These are phyloP conservation scores for Postia placenta DNA, from an alignment of 768 basidiomycete genomes.

Conservation along the genomic window DNA sequence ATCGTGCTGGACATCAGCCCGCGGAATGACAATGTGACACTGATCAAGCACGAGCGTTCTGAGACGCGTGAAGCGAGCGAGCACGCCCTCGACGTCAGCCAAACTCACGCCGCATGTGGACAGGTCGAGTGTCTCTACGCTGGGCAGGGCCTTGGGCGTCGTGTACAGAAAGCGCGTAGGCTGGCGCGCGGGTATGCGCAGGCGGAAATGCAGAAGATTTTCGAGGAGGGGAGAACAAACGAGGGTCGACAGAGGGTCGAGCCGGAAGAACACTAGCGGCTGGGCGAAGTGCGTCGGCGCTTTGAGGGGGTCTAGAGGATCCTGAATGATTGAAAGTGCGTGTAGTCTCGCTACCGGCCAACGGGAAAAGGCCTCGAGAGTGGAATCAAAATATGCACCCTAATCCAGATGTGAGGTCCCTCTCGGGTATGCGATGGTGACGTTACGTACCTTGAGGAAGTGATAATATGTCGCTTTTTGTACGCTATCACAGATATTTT, in stretches of 20 bases:
- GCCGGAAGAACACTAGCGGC: constrained; percentile 79
- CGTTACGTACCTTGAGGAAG: constrained; percentile 57
- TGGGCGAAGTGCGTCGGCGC: constrained; percentile 58
- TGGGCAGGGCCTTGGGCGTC: constrained; percentile 32
- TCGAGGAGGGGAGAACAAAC: constrained; percentile 36
- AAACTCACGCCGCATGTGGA: constrained; percentile 60
- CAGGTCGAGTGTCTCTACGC: constrained; percentile 63
- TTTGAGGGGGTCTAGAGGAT: constrained; percentile 42
- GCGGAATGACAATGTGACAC: constrained; percentile 32
- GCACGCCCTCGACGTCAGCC: constrained; percentile 46
- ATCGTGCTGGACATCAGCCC: constrained; percentile 39
- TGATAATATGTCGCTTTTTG: constrained; percentile 74
- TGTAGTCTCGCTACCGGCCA: constrained; percentile 49
- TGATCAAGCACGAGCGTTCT: constrained; percentile 67
- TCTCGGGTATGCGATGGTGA: neutral
- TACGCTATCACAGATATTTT: constrained; percentile 36
- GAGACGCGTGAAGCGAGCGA: constrained; percentile 44
- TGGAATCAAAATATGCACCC: constrained; percentile 83
- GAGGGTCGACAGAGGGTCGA: constrained; percentile 51
- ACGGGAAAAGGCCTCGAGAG: constrained; percentile 50
- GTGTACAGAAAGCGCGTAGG: constrained; percentile 37
- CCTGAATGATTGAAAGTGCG: constrained; percentile 60
- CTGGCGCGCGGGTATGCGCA: constrained; percentile 69
- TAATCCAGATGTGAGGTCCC: constrained; percentile 15
- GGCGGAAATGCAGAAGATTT: constrained; percentile 47